Evolutionary conservation across 768 basidiomycete genomes (phyloP).

Genomic region (Stropharia rugosoannulata): DNA sequence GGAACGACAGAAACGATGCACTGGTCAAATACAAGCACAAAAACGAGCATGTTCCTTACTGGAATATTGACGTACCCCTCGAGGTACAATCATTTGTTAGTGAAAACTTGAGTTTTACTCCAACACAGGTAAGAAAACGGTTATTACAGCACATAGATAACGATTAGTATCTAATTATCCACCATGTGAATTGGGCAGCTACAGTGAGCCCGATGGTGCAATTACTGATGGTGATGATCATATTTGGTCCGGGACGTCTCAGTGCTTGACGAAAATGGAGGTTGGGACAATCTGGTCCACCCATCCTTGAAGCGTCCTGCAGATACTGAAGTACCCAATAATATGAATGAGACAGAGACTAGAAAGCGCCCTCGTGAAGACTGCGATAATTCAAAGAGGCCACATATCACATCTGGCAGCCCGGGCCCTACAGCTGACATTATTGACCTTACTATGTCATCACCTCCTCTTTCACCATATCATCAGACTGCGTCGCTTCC

Average conservation of each 20-base stretch:
- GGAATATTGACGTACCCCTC: constrained; percentile 15
- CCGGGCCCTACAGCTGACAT: no score
- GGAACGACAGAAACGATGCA: not conserved
- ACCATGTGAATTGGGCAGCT: not conserved
- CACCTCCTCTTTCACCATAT: no score
- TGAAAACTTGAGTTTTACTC: not conserved
- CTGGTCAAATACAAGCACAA: constrained; percentile 16
- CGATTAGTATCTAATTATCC: no score
- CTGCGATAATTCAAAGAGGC: no score
- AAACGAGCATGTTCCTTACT: constrained; percentile 16
- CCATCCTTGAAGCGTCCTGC: not conserved
- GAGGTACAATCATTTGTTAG: constrained; percentile 4
- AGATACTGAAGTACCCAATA: not conserved
- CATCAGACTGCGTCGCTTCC: no score
- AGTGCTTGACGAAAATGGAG: not conserved
- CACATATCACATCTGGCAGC: no score
- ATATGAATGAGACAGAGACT: not conserved
- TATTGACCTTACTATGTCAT: no score
- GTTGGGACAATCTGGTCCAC: not conserved
- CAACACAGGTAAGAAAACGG: not conserved
- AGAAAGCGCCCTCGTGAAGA: not conserved
- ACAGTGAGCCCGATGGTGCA: not conserved
- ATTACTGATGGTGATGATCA: not conserved
- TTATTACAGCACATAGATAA: no score
- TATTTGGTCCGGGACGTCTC: not conserved